A percentile compares a stretch with the other conserved stretches of the same genome.
These are phyloP conservation scores for Coemansia sp. DNA, from an alignment of 192 early-diverging fungal species.

Conservation along the genomic window DNA sequence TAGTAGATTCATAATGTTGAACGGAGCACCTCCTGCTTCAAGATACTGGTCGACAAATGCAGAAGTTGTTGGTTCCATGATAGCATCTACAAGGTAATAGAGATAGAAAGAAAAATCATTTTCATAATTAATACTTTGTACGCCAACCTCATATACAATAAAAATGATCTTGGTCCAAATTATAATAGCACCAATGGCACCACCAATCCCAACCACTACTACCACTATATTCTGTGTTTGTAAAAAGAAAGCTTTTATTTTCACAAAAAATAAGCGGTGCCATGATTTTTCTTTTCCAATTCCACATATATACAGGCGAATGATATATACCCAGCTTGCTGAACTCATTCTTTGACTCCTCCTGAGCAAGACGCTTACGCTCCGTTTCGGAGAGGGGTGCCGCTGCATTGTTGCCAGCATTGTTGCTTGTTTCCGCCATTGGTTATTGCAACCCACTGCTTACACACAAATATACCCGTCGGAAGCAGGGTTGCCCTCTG, in stretches of 20 bases:
- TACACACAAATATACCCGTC: background rate
- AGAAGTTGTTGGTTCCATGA: constrained; percentile 48
- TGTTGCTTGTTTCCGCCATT: constrained; percentile 2
- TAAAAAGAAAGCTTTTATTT: no score
- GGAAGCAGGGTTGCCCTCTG: background rate
- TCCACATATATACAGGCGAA: background rate
- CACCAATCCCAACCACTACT: no score
- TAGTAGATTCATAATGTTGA: constrained; percentile 46
- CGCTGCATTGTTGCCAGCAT: constrained; percentile 7
- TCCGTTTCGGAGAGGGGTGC: constrained; percentile 24
- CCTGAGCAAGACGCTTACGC: constrained; percentile 29
- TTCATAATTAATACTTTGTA: background rate
- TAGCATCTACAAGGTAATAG: constrained; percentile 41
- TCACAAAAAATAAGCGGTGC: no score
- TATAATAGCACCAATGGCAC: no score
- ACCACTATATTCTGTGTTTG: no score
- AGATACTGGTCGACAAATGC: constrained; percentile 42
- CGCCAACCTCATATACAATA: background rate
- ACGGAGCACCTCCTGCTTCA: constrained; percentile 46
- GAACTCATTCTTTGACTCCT: constrained; percentile 41
- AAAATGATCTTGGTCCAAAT: no score
- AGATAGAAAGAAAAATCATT: background rate
- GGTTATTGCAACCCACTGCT: background rate
- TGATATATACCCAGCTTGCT: constrained; percentile 45
- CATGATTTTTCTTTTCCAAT: background rate